Base-by-base conservation (phyloP, 2,329 filamentous ascomycete genomes). In the Colletotrichum phormii region DNA sequence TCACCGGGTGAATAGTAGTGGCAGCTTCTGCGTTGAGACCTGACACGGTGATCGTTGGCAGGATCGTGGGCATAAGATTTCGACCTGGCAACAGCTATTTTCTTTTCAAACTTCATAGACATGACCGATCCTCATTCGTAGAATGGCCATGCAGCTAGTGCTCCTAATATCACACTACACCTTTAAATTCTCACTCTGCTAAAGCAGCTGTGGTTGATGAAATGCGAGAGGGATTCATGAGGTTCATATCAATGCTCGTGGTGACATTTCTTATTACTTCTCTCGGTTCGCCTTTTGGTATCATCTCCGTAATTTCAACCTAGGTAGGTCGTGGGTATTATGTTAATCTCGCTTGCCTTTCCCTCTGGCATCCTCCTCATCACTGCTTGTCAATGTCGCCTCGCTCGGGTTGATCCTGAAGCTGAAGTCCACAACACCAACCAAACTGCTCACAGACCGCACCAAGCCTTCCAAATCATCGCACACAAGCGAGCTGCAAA, bases 341-440 rank as follows among this genome's bases (percentile, higher is more conserved):
- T 18, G 13, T 64, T 49, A 64, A 42, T 64, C 62, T 13, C 46
- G 31, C 9, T 65, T 65, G 35, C 63, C 55, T 12, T 72, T 72
- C 5, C 60, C 66, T 0, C n/a, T 51, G 3, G 4, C 15, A 13
- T 54, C 65, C 9, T 72, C 70, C 2, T 70, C 70, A 2, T 70
- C 66, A 22, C 31, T 64, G 22, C 54, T 70, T 5, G 66, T 57
- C 24, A 72, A 4, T 1, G 66, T 55, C 8, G 59, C 54, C 60
- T 70, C 59, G 7, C 77, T 70, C 37, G 72, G 69, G 33, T 78
- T 85, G 22, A 91, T 82, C 73, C 90, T 87, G 77, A 92, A 93
- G 46, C 89, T 90, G 77, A 95, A 95, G 79, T 95, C 93, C 26
- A 94, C 86, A 74, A 94, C 92, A 1, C 93, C 93, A 0, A 95